Evolutionary conservation across 2,329 filamentous ascomycete species (phyloP).

Genomic region (Trichophyton equinum): DNA sequence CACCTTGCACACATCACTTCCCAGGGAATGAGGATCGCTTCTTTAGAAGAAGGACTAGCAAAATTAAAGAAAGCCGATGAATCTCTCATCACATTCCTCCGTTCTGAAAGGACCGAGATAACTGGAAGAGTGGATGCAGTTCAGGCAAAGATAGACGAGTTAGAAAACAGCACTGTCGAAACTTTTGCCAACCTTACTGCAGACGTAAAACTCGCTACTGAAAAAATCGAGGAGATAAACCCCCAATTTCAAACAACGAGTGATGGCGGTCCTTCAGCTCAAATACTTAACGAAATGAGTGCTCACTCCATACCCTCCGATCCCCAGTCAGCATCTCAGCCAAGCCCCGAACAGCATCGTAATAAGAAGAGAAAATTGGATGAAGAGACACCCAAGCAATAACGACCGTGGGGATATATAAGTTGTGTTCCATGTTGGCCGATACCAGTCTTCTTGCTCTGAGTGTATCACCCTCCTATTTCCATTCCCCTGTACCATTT

Average conservation of each 20-base stretch:
- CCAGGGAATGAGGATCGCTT: background rate
- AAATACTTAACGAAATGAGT: background rate
- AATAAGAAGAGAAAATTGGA: background rate
- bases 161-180: background rate
- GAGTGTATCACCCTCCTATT: background rate
- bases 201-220: background rate
- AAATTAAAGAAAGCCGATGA: background rate
- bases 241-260: background rate
- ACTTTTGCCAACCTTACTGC: background rate
- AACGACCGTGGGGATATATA: too few relatives aligned
- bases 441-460: background rate
- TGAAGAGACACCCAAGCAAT: background rate
- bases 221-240: background rate
- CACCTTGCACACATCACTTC: background rate
- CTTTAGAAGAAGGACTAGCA: background rate
- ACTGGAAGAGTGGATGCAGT: background rate
- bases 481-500: background rate
- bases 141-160: background rate
- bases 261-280: background rate
- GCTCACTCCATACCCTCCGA: background rate
- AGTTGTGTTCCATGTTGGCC: background rate
- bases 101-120: background rate
- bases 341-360: background rate
- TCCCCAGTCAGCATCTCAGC: background rate
- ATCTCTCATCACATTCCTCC: background rate